A percentile compares a stretch with the other conserved stretches of the same genome.
Conservation (phyloP, 495 filamentous ascomycete genomes). For the Podospora fimiseda region DNA sequence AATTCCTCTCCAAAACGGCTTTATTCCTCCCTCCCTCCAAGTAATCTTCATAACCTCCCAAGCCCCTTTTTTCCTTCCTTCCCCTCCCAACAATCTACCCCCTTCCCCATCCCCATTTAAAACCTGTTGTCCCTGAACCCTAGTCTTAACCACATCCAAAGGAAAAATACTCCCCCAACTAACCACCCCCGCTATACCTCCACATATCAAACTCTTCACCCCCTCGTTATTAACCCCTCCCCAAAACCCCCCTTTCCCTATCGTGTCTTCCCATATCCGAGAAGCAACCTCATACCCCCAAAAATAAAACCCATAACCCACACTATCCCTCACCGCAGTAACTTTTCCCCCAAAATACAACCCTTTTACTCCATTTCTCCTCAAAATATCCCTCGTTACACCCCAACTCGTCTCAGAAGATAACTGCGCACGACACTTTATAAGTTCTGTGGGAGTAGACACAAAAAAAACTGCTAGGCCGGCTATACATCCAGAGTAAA, state of each 20-base stretch:
- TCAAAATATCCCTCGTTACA: slow-evolving; percentile 56
- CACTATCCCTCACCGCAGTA: slow-evolving; percentile 72
- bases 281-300: slow-evolving; percentile 84
- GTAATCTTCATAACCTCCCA: slow-evolving; percentile 55
- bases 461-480: slow-evolving; percentile 77
- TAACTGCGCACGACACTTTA: slow-evolving; percentile 76
- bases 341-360: slow-evolving; percentile 72
- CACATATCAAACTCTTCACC: slow-evolving; percentile 66
- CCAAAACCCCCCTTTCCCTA: no score
- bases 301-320: slow-evolving; percentile 93
- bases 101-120: slow-evolving; percentile 18
- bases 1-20: slow-evolving; percentile 71
- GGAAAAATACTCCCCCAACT: slow-evolving; percentile 87
- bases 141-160: slow-evolving; percentile 82
- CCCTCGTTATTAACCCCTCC: no score
- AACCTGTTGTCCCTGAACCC: slow-evolving; percentile 61
- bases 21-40: slow-evolving; percentile 57
- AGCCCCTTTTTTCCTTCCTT: slow-evolving; percentile 33
- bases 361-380: slow-evolving; percentile 56
- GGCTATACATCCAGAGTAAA: slow-evolving; percentile 66
- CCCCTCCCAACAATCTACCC: slow-evolving; percentile 24
- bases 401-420: slow-evolving; percentile 44
- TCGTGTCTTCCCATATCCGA: no score
- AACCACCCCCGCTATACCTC: slow-evolving; percentile 75
- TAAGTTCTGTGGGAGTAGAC: slow-evolving; percentile 76